These are phyloP conservation scores for Vitis hybrid DNA, from an alignment of 177 flowering plant species.

Conservation along the genomic window DNA sequence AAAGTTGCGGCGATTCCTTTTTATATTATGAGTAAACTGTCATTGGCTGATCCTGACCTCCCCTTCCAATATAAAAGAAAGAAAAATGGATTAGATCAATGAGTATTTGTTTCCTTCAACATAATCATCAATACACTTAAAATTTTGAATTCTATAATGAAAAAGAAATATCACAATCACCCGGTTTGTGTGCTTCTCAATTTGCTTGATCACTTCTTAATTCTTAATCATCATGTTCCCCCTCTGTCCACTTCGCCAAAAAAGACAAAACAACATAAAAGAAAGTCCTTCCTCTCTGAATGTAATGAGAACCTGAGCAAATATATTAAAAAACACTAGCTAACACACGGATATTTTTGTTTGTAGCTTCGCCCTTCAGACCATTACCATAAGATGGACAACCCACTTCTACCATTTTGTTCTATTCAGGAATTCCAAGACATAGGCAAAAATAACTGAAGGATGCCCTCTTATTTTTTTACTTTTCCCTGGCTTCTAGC, in stretches of 20 bases:
- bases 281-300: too few species aligned
- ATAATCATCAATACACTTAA: background rate
- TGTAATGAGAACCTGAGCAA: too few species aligned
- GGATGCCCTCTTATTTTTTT: too few species aligned
- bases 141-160: background rate
- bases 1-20: background rate
- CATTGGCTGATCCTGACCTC: constrained; percentile 3
- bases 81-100: background rate
- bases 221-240: background rate
- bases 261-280: too few species aligned
- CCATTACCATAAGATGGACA: too few species aligned
- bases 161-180: background rate
- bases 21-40: constrained; percentile 2
- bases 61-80: background rate
- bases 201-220: background rate
- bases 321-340: too few species aligned
- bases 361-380: too few species aligned
- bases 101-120: background rate
- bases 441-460: too few species aligned
- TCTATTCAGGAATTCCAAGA: too few species aligned
- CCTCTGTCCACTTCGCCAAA: background rate
- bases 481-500: too few species aligned
- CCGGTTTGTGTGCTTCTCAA: background rate
- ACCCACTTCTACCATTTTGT: too few species aligned
- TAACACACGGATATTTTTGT: too few species aligned